Evolutionary conservation across 148 eudicot species (phyloP).

Genomic region (Nyssa sinensis): DNA sequence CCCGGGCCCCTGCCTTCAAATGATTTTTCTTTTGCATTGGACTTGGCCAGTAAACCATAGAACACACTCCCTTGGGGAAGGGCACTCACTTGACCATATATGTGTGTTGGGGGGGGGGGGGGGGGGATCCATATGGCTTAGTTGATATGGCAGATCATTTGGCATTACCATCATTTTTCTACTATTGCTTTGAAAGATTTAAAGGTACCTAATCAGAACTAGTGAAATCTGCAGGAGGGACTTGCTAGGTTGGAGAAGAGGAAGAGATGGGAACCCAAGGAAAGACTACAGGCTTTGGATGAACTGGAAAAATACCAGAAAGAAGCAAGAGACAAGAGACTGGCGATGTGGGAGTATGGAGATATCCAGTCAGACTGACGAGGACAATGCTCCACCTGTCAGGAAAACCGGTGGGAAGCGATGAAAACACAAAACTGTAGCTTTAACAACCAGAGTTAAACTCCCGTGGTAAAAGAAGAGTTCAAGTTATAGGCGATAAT

Average conservation of each 20-base stretch:
- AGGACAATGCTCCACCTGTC: constrained; percentile 56
- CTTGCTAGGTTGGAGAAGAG: constrained; percentile 77
- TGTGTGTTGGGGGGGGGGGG: too few relatives aligned
- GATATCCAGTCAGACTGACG: constrained; percentile 84
- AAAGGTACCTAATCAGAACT: background rate
- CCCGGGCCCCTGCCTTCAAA: too few relatives aligned
- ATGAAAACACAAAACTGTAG: constrained; percentile 13
- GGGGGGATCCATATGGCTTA: too few relatives aligned
- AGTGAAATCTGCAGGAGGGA: constrained; percentile 57
- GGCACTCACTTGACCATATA: too few relatives aligned
- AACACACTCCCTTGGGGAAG: too few relatives aligned
- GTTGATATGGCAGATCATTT: too few relatives aligned
- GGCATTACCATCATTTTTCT: background rate
- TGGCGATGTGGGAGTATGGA: constrained; percentile 87
- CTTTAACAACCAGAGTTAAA: too few relatives aligned
- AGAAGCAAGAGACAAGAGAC: constrained; percentile 59
- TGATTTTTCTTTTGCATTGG: too few relatives aligned
- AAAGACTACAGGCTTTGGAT: constrained; percentile 48
- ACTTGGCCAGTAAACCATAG: too few relatives aligned
- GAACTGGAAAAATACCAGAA: constrained; percentile 66
- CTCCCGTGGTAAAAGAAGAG: constrained; percentile 2
- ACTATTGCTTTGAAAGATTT: background rate
- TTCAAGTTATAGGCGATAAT: background rate
- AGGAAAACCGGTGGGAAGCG: constrained; percentile 73
- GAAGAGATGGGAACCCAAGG: constrained; percentile 59